A percentile compares a stretch with the other conserved stretches of the same genome.
Conservation (phyloP, 208 protist species). For the Crithidia mellificae region DNA sequence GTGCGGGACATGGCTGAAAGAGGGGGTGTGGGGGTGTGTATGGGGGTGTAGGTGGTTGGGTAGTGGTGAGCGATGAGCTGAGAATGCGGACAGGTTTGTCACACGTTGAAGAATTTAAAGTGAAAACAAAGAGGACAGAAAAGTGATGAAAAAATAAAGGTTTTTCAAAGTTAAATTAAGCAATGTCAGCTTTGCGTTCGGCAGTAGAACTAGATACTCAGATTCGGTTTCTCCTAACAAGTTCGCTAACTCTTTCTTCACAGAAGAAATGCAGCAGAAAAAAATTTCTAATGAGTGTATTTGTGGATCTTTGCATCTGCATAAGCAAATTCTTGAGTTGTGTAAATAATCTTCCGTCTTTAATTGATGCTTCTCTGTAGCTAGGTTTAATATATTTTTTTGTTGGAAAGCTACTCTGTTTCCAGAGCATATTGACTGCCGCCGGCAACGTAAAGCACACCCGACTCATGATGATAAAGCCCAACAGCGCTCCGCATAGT, state of each 20-base stretch:
- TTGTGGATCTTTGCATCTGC: no score
- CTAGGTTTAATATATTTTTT: not conserved
- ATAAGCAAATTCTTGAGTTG: no score
- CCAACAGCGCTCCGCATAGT: no score
- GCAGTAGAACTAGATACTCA: no score
- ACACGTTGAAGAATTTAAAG: not conserved
- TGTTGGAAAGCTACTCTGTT: conserved; percentile 5
- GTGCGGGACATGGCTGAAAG: conserved; percentile 93
- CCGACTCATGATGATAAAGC: conserved; percentile 49
- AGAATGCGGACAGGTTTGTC: not conserved
- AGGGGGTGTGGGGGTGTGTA: not conserved
- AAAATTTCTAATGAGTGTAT: no score
- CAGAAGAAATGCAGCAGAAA: no score
- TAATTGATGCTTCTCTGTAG: not conserved
- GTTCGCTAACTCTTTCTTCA: no score
- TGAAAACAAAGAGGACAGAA: not conserved
- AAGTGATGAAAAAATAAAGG: not conserved
- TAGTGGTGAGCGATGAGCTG: conserved; percentile 6
- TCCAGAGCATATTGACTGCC: conserved; percentile 45
- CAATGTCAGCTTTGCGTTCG: no score
- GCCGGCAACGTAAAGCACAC: conserved; percentile 38
- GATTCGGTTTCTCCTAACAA: no score
- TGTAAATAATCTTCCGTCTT: no score
- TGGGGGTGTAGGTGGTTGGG: not conserved
- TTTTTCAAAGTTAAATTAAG: not conserved